Percentiles rank a stretch among this genome's conserved stretches.
phyloP scores from a whole-genome alignment of 345 rosid genomes.

The Aquilaria yunnanensis region DNA sequence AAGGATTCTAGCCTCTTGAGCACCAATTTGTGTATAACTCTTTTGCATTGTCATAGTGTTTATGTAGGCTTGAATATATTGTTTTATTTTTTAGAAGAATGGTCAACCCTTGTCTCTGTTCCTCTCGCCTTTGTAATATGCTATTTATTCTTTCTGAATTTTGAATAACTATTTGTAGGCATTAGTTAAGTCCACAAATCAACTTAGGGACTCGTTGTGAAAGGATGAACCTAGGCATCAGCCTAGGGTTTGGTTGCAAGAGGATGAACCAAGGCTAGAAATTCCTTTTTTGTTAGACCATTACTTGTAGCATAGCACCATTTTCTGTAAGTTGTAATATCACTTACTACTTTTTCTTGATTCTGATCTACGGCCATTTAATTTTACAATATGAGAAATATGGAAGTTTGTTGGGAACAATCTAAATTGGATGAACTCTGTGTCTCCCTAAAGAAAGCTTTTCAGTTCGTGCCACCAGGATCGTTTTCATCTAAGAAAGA shows the following conservation, averaged over 20 bases:
- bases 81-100: too few relatives aligned
- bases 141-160: background rate
- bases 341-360: conserved; percentile 1
- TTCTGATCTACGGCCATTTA: background rate
- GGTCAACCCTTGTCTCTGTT: background rate
- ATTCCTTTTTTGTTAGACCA: conserved; percentile 48
- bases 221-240: too few relatives aligned
- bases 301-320: conserved; percentile 93
- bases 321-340: conserved; percentile 60
- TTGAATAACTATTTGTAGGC: conserved; percentile 45
- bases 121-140: background rate
- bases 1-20: background rate
- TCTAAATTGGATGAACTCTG: too few relatives aligned
- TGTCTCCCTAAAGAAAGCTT: too few relatives aligned
- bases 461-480: too few relatives aligned
- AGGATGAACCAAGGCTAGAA: conserved; percentile 92
- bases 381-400: too few relatives aligned
- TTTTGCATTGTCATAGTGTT: too few relatives aligned
- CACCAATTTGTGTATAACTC: background rate
- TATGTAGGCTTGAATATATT: too few relatives aligned
- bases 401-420: too few relatives aligned
- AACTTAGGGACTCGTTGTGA: conserved; percentile 73
- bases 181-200: conserved; percentile 80
- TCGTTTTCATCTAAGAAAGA: too few relatives aligned
- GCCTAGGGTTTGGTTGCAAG: conserved; percentile 35